These are phyloP conservation scores for Umbilicus rupestris DNA, from an alignment of 164 flowering plant genomes.

Conservation along the genomic window DNA sequence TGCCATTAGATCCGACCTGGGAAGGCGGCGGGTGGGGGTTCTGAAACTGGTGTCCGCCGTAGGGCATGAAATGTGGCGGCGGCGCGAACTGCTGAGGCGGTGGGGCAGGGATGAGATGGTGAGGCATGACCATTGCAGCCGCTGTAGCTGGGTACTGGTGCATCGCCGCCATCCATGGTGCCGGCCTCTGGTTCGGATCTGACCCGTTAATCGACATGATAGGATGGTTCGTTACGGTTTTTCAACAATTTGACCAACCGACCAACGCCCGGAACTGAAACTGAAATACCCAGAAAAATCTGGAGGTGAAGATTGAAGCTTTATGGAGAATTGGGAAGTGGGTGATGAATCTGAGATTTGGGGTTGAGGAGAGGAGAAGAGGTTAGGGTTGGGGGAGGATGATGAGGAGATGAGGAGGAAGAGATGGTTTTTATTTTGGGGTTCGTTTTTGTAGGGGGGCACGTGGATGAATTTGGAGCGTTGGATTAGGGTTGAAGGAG, in stretches of 20 bases:
- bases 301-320: background rate
- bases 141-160: background rate
- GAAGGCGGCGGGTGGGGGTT: background rate
- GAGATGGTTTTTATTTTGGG: constrained; percentile 6
- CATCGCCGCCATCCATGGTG: constrained; percentile 3
- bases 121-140: constrained; percentile 6
- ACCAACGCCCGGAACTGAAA: no score
- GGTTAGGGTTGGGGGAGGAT: background rate
- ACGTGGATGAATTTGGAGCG: background rate
- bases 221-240: no score
- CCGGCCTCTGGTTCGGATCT: background rate
- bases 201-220: background rate
- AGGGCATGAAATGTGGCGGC: background rate
- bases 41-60: background rate
- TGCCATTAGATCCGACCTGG: background rate
- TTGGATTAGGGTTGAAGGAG: background rate
- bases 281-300: background rate
- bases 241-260: no score
- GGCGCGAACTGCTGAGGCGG: constrained; percentile 6
- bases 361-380: no score
- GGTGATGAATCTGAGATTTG: background rate
- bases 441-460: background rate
- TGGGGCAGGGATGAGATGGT: constrained; percentile 1
- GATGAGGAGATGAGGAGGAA: background rate
- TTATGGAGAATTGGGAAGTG: background rate